Base-by-base conservation (phyloP, 2,329 filamentous ascomycete genomes). In the Aspergillus tanneri region DNA sequence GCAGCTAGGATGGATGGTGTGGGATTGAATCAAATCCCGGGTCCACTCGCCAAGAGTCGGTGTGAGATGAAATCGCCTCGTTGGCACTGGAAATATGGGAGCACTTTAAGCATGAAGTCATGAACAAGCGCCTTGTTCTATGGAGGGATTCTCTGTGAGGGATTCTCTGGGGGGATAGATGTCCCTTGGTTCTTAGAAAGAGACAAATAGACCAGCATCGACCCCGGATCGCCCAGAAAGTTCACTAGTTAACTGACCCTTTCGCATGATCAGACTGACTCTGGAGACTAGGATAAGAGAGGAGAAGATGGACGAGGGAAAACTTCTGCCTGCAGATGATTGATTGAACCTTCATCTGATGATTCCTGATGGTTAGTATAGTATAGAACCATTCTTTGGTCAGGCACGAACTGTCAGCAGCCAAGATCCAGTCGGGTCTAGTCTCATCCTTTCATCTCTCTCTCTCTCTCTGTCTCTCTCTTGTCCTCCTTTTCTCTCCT, bases 191-290 rank as follows among this genome's bases (percentile, higher is more conserved):
- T n/a, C n/a, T n/a, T n/a, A 28, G 27, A 12, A 34, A 27, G 19
- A 18, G n/a, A 27, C 7, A 6, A 30, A 42, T 12, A 14, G 28
- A 39, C 25, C n/a, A 43, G 45, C 10, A 22, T 43, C 43, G 41
- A 52, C 52, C 52, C 52, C 52, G 52, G 52, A 54, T 54, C 52
- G 52, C 40, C 49, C 48, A 46, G 52, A 54, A 40, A 28, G 27
- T 28, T 12, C 11, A 28, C 27, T 28, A 28, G 27, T 28, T 28
- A 12, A 12, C 27, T 28, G 27, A 28, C 14, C 11, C 4, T 12
- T 28, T 28, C 14, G 11, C 24, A 6, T 25, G 24, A 6, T 25
- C 24, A 6, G 24, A 18, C 14, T 18, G 30, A 19, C 30, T 28
- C 14, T n/a, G 11, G 11, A n/a, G 27, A n/a, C 11, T 28, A 28